These are phyloP conservation scores for Fusarium sp. DNA, from an alignment of 2,329 filamentous ascomycete species.

Conservation along the genomic window DNA sequence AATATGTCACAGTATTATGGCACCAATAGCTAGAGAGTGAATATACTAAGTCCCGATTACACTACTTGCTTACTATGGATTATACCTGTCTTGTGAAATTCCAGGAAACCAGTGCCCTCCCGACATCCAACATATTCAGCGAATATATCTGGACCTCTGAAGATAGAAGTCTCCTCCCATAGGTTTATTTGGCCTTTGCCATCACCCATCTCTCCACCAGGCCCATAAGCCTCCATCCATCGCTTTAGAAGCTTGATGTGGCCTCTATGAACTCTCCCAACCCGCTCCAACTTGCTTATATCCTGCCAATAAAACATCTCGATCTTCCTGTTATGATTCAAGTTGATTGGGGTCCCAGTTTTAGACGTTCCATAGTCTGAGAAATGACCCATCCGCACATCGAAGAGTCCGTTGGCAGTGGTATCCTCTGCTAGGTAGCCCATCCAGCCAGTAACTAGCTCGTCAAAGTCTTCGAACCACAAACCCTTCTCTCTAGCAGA, in stretches of 20 bases:
- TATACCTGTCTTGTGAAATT: too few species aligned
- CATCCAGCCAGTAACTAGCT: neutral
- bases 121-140: too few species aligned
- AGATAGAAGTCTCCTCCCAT: too few species aligned
- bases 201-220: neutral
- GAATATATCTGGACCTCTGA: too few species aligned
- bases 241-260: neutral
- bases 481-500: neutral
- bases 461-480: neutral
- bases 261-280: neutral
- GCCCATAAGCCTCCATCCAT: neutral
- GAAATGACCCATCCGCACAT: neutral
- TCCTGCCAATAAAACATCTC: neutral
- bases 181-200: neutral
- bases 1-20: neutral
- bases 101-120: too few species aligned
- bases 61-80: too few species aligned
- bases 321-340: neutral
- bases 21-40: neutral
- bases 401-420: neutral
- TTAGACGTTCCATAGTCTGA: neutral
- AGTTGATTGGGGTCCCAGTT: neutral
- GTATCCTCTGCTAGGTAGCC: neutral
- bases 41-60: rapidly evolving
- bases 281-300: neutral